Base-by-base conservation (phyloP, 1,139 yeast species). In the Suhomyces bribrorum region DNA sequence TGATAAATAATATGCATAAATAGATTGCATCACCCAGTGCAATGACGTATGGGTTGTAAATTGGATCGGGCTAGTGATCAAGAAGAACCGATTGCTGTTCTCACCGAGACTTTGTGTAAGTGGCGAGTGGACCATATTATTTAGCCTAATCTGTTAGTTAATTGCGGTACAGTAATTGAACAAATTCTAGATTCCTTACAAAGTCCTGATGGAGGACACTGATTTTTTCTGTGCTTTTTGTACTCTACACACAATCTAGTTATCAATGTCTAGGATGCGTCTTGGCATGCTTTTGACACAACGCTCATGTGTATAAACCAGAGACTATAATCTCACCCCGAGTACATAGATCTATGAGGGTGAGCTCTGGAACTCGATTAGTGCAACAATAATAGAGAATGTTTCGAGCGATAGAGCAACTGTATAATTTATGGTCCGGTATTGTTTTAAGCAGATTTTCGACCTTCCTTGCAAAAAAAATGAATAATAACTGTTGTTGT, bases 241-340 rank as follows among this genome's bases (percentile, higher is more conserved):
- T 20, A 4, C n/a, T n/a, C n/a, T n/a, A n/a, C n/a, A n/a, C 23
- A 20, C 7, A 11, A n/a, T n/a, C 20, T n/a, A 15, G 5, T 28
- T 15, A 15, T 8, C 11, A 11, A 20, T 29, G 25, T 24, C n/a
- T 25, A 8, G 25, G 18, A 22, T 14, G 16, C n/a, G 26, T 14
- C 32, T 29, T 29, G 32, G 32, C 32, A 25, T 25, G 8, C n/a
- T 29, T 23, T 9, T 9, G 23, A 16, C n/a, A 12, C 32, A 29
- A 18, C 32, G 32, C 32, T 29, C 32, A 9, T 29, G 32, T 29
- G 8, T n/a, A 18, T 20, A 16, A 12, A 12, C 11, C 29, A 26
- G 15, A 26, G 26, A 5, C 32, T 12, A 12, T n/a, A 18, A 28
- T 12, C 12, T 15, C 31, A 28, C 14, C 14, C 16, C 22, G 17